Evolutionary conservation across 306 rosid species (phyloP).

Genomic region (Begonia masoniana): DNA sequence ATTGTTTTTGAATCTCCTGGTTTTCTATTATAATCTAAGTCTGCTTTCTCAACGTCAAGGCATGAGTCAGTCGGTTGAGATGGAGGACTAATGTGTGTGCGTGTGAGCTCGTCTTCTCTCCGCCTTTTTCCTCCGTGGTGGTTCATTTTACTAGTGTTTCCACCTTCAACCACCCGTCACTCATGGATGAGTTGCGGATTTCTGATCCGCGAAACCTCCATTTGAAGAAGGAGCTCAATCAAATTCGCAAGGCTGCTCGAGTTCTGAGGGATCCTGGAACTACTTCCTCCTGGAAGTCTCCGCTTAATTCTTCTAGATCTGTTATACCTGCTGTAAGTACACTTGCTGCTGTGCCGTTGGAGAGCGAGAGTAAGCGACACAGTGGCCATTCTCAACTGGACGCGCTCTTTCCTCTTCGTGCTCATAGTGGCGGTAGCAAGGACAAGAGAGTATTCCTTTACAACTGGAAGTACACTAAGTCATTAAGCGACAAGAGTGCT

Average conservation of each 20-base stretch:
- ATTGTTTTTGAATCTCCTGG: not conserved
- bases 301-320: constrained; percentile 67
- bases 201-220: constrained; percentile 75
- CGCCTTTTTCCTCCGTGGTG: too few relatives aligned
- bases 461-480: constrained; percentile 72
- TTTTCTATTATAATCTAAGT: too few relatives aligned
- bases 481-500: constrained; percentile 32
- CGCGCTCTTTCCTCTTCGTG: constrained; percentile 6
- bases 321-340: constrained; percentile 18
- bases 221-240: constrained; percentile 77
- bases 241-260: constrained; percentile 91
- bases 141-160: too few relatives aligned
- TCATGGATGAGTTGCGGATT: constrained; percentile 47
- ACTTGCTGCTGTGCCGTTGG: constrained; percentile 13
- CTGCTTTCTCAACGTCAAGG: too few relatives aligned
- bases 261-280: constrained; percentile 93
- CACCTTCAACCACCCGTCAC: not conserved
- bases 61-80: too few relatives aligned
- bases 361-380: constrained; percentile 14
- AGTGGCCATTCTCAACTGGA: constrained; percentile 11
- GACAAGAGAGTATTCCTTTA: constrained; percentile 53
- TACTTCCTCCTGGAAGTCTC: constrained; percentile 82
- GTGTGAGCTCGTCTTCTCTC: too few relatives aligned
- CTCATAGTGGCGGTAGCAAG: constrained; percentile 12
- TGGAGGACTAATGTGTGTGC: too few relatives aligned